Evolutionary conservation across 2,329 filamentous ascomycete genomes (phyloP).

Genomic region (Pseudocercospora cruenta): DNA sequence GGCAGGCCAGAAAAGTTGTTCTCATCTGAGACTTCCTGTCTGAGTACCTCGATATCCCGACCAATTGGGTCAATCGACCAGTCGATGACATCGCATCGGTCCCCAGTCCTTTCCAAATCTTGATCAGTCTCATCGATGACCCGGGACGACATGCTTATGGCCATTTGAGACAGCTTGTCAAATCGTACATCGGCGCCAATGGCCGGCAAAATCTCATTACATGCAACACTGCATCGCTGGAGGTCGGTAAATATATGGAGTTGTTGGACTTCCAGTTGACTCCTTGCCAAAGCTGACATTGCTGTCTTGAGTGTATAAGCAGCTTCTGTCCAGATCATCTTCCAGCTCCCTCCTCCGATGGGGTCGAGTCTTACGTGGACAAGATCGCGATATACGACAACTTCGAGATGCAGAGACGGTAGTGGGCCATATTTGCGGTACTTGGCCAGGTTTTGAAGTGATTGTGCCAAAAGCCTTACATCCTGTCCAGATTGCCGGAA

Average conservation of each 20-base stretch:
- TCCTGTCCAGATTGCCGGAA: neutral
- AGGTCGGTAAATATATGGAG: neutral
- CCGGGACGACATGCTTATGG: neutral
- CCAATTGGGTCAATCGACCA: neutral
- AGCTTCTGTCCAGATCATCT: neutral
- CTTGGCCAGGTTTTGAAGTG: neutral
- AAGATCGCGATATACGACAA: neutral
- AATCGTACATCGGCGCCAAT: neutral
- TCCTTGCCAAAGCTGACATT: neutral
- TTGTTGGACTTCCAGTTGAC: neutral
- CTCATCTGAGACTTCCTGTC: neutral
- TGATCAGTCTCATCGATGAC: neutral
- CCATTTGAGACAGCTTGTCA: neutral
- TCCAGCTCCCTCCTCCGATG: neutral
- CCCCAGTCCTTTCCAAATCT: neutral
- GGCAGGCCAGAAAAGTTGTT: neutral
- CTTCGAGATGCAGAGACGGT: neutral
- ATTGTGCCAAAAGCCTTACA: neutral
- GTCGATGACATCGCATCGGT: neutral
- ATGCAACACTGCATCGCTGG: neutral
- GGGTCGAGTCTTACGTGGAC: neutral
- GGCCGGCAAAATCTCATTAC: neutral
- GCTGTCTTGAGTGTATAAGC: neutral
- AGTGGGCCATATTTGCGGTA: neutral
- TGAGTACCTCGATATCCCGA: neutral